phyloP scores from a whole-genome alignment of 2,329 filamentous ascomycete species.

The Diaporthe velutina region DNA sequence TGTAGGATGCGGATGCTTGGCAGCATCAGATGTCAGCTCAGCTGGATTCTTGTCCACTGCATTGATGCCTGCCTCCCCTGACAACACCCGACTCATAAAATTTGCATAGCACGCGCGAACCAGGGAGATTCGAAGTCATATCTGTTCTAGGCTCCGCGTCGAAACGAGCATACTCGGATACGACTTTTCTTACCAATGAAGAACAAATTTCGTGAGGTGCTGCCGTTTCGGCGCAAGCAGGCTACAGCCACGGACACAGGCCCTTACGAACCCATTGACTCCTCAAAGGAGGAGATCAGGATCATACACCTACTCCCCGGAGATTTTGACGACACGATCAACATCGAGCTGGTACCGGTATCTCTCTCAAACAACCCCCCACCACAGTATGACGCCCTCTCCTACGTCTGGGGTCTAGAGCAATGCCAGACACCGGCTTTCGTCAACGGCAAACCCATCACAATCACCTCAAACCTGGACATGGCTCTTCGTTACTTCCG shows the following conservation, averaged over 20 bases:
- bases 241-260: not conserved
- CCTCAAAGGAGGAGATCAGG: constrained; percentile 7
- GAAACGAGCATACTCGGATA: not conserved
- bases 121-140: too few species aligned
- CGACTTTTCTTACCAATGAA: not conserved
- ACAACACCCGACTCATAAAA: too few species aligned
- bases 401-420: constrained; percentile 42
- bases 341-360: constrained; percentile 37
- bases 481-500: constrained; percentile 31
- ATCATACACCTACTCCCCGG: constrained; percentile 9
- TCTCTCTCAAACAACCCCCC: constrained; percentile 27
- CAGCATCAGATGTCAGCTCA: not conserved
- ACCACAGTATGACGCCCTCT: constrained; percentile 41
- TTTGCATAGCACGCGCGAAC: too few species aligned
- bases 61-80: not conserved
- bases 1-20: not conserved
- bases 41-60: not conserved
- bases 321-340: not conserved
- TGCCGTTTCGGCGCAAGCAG: constrained; percentile 1
- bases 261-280: not conserved
- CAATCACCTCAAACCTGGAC: constrained; percentile 39
- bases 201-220: not conserved
- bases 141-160: not conserved
- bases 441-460: constrained; percentile 33
- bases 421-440: constrained; percentile 28